Evolutionary conservation across 306 rosid genomes (phyloP).

Genomic region (Vigna nakashimae): DNA sequence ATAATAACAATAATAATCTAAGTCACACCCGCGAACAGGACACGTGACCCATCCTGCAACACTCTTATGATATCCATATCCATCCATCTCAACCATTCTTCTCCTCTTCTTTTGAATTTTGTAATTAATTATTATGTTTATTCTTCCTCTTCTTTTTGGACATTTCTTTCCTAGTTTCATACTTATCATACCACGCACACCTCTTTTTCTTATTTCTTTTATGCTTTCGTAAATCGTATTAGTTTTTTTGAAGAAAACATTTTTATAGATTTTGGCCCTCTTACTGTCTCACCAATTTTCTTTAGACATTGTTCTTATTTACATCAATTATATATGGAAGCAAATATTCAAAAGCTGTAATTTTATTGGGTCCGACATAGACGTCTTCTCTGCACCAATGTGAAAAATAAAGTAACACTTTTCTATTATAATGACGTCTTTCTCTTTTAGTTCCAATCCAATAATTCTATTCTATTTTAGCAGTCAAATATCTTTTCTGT

Average conservation of each 20-base stretch:
- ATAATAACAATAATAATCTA: no score
- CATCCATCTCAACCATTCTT: neutral
- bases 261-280: neutral
- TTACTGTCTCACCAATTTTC: no score
- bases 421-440: neutral
- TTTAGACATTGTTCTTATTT: no score
- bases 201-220: neutral
- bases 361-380: neutral
- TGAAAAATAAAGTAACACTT: neutral
- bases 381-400: neutral
- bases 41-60: conserved; percentile 43
- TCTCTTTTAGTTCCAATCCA: neutral
- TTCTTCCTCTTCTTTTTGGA: neutral
- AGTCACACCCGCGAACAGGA: neutral
- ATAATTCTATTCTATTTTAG: neutral
- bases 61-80: conserved; percentile 44
- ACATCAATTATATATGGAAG: neutral
- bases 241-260: neutral
- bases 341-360: neutral
- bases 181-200: no score
- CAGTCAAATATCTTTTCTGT: neutral
- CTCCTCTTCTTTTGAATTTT: neutral
- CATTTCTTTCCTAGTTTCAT: no score
- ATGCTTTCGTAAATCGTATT: neutral
- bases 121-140: neutral